These are phyloP conservation scores for Podochytrium sp. DNA, from an alignment of 192 early-diverging fungal species.

Conservation along the genomic window DNA sequence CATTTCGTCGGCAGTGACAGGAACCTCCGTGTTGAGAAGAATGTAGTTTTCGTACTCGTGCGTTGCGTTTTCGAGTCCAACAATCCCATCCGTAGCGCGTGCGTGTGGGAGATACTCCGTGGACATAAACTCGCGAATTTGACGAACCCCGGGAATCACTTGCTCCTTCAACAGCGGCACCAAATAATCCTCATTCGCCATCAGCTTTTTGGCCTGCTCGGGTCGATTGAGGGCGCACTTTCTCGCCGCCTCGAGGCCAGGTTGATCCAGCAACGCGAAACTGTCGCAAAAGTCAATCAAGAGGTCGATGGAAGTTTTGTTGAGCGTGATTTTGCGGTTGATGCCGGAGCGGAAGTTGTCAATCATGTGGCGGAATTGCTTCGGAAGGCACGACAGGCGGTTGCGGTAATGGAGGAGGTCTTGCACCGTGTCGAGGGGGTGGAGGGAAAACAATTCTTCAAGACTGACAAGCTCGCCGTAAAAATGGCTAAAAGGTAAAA, in stretches of 20 bases:
- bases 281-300: constrained; percentile 26
- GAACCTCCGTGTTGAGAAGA: constrained; percentile 17
- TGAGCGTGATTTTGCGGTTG: constrained; percentile 16
- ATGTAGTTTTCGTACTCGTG: constrained; percentile 29
- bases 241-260: constrained; percentile 1
- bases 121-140: constrained; percentile 22
- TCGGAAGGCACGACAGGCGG: constrained; percentile 15
- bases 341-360: constrained; percentile 29
- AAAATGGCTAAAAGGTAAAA: background rate
- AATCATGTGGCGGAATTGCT: constrained; percentile 30
- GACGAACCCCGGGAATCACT: constrained; percentile 23
- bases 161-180: constrained; percentile 4
- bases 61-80: constrained; percentile 14
- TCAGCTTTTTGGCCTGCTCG: constrained; percentile 16
- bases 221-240: background rate
- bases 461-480: background rate
- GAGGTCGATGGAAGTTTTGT: constrained; percentile 23
- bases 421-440: constrained; percentile 6
- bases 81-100: constrained; percentile 25
- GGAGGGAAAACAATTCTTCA: background rate
- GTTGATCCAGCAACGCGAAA: background rate
- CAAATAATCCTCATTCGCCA: constrained; percentile 17
- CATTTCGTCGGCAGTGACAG: constrained; percentile 30
- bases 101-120: constrained; percentile 37
- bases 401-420: constrained; percentile 29